A percentile compares a stretch with the other conserved stretches of the same genome.
phyloP scores from a whole-genome alignment of 1,284 basidiomycete genomes.

The Mycosarcoma maydis region DNA sequence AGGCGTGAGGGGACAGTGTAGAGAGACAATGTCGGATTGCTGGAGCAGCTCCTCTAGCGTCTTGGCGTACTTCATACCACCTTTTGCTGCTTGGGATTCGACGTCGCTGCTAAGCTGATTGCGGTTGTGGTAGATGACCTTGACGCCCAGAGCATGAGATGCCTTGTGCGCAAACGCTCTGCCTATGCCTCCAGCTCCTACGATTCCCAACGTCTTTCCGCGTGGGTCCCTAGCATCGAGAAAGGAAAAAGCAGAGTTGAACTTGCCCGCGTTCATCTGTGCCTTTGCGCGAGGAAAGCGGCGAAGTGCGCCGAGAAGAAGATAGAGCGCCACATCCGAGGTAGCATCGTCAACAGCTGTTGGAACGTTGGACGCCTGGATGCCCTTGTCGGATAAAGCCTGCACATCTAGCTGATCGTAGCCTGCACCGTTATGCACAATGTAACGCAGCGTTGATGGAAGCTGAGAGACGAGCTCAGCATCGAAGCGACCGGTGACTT shows the following conservation, averaged over 20 bases:
- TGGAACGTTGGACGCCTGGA: slow-evolving; percentile 61
- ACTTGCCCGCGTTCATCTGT: slow-evolving; percentile 41
- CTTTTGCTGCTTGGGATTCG: slow-evolving; percentile 64
- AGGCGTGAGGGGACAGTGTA: slow-evolving; percentile 70
- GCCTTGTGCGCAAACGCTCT: slow-evolving; percentile 58
- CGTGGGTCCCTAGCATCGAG: slow-evolving; percentile 49
- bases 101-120: slow-evolving; percentile 29
- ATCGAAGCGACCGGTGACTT: slow-evolving; percentile 56
- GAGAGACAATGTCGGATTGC: slow-evolving; percentile 68
- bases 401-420: slow-evolving; percentile 62
- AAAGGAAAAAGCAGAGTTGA: slow-evolving; percentile 56
- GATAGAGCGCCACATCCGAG: slow-evolving; percentile 58
- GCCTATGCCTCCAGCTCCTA: slow-evolving; percentile 62
- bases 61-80: slow-evolving; percentile 50
- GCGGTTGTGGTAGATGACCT: slow-evolving; percentile 61
- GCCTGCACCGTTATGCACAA: slow-evolving; percentile 63
- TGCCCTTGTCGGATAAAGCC: slow-evolving; percentile 33
- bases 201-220: slow-evolving; percentile 57
- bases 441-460: slow-evolving; percentile 44
- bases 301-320: slow-evolving; percentile 58
- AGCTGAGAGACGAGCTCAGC: slow-evolving; percentile 49
- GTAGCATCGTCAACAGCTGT: slow-evolving; percentile 60
- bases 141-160: slow-evolving; percentile 56
- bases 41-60: slow-evolving; percentile 68
- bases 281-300: slow-evolving; percentile 48